Conservation (phyloP, 2,329 filamentous ascomycete species). For the Phialemoniopsis sp. region DNA sequence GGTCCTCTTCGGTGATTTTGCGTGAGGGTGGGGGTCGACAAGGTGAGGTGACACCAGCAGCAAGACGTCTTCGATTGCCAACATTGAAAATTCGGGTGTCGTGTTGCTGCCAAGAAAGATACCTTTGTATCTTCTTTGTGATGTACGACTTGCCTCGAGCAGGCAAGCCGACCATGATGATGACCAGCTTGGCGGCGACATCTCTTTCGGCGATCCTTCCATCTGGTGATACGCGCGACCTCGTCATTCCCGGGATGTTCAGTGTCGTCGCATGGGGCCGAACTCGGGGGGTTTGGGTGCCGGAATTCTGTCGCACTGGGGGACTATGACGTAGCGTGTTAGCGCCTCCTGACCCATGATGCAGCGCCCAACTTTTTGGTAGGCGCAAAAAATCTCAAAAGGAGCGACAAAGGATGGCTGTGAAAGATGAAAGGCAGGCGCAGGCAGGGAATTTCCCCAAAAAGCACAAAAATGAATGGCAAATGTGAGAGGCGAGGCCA, state of each 20-base stretch:
- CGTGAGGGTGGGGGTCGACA: conserved; percentile 17
- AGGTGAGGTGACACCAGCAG: conserved; percentile 48
- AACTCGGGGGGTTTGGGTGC: conserved; percentile 71
- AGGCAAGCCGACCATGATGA: conserved; percentile 96
- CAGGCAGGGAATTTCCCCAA: no score
- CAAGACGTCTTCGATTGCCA: conserved; percentile 81
- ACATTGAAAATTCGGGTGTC: conserved; percentile 97
- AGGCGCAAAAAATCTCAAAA: not conserved
- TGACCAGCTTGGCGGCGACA: conserved; percentile 93
- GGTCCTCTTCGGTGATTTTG: conserved; percentile 21
- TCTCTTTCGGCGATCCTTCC: conserved; percentile 90
- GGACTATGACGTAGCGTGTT: conserved; percentile 42
- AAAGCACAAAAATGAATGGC: not conserved
- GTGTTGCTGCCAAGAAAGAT: conserved; percentile 96
- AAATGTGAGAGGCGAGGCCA: no score
- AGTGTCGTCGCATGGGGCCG: conserved; percentile 86
- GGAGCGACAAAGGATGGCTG: conserved; percentile 2
- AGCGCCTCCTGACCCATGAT: conserved; percentile 5
- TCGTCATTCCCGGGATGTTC: conserved; percentile 94
- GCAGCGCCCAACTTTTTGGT: conserved; percentile 1
- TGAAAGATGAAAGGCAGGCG: no score
- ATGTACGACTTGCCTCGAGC: conserved; percentile 98
- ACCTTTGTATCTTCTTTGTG: conserved; percentile 94
- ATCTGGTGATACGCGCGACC: conserved; percentile 92
- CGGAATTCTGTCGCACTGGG: conserved; percentile 69